A percentile compares a stretch with the other conserved stretches of the same genome.
Conservation (phyloP, 148 eudicot genomes). For the Rhododendron ovatum region DNA sequence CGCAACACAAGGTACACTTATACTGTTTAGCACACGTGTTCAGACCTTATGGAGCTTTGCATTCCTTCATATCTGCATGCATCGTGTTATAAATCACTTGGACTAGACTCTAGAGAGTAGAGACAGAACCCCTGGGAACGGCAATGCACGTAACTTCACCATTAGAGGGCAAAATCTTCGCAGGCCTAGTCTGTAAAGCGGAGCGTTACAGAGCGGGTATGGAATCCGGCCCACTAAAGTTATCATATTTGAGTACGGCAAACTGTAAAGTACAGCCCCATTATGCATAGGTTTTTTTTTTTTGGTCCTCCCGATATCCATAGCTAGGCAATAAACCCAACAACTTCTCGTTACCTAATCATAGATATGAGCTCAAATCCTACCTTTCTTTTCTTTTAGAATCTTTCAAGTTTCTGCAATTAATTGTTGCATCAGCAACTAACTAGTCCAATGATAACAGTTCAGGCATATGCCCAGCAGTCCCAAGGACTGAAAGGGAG, state of each 20-base stretch:
- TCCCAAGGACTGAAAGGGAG: background rate
- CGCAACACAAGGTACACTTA: background rate
- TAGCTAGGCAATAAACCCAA: background rate
- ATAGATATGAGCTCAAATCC: background rate
- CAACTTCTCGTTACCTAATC: background rate
- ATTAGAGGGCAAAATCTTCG: too few species aligned
- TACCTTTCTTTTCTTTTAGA: background rate
- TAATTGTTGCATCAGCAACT: background rate
- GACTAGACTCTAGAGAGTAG: background rate
- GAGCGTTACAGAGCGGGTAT: too few species aligned
- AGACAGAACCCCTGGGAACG: too few species aligned
- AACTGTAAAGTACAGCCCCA: too few species aligned
- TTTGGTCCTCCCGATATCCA: background rate
- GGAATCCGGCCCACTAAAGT: too few species aligned
- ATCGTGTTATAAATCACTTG: background rate
- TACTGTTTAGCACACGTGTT: background rate
- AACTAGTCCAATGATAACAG: background rate
- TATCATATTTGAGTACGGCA: too few species aligned
- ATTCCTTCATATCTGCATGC: background rate
- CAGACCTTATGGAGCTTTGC: background rate
- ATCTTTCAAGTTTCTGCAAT: background rate
- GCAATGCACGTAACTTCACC: too few species aligned
- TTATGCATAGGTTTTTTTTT: too few species aligned
- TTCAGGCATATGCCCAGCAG: background rate
- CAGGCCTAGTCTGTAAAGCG: background rate